A percentile compares a stretch with the other conserved stretches of the same genome.
Evolutionary conservation across 352 stramenopile genomes (phyloP).

Genomic region (Blastocystis sp.): DNA sequence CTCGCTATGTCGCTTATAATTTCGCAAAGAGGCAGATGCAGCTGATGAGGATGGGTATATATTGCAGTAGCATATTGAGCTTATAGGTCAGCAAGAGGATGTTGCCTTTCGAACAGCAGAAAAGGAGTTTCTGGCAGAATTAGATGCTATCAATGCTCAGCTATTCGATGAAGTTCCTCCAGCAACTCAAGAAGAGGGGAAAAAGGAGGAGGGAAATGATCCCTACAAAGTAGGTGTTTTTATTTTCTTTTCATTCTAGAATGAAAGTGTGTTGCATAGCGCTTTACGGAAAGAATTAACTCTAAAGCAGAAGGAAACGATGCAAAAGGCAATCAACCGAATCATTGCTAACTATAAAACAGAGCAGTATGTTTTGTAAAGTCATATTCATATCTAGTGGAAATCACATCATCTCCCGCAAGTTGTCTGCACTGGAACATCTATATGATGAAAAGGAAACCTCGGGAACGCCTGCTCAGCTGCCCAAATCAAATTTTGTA

Average conservation of each 20-base stretch:
- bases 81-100: not conserved
- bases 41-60: not conserved
- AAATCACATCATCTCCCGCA: conserved; percentile 19
- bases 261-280: not conserved
- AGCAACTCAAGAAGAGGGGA: not conserved
- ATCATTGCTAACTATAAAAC: conserved; percentile 5
- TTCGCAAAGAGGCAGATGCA: conserved; percentile 32
- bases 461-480: not conserved
- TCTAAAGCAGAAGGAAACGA: not conserved
- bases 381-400: not conserved
- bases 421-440: conserved; percentile 23
- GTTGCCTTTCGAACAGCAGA: not conserved
- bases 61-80: too few species aligned
- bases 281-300: not conserved
- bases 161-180: not conserved
- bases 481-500: not conserved
- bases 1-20: conserved; percentile 50
- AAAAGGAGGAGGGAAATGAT: not conserved
- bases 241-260: not conserved
- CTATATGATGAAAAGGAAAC: not conserved
- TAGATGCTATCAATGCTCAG: conserved; percentile 12
- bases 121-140: conserved; percentile 38
- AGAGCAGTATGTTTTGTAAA: not conserved
- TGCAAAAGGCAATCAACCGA: conserved; percentile 2
- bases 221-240: not conserved